Percentiles rank a stretch among this genome's conserved stretches.
Conservation (phyloP, 371 early-diverging fungal species). For the Entomophthora muscae region DNA sequence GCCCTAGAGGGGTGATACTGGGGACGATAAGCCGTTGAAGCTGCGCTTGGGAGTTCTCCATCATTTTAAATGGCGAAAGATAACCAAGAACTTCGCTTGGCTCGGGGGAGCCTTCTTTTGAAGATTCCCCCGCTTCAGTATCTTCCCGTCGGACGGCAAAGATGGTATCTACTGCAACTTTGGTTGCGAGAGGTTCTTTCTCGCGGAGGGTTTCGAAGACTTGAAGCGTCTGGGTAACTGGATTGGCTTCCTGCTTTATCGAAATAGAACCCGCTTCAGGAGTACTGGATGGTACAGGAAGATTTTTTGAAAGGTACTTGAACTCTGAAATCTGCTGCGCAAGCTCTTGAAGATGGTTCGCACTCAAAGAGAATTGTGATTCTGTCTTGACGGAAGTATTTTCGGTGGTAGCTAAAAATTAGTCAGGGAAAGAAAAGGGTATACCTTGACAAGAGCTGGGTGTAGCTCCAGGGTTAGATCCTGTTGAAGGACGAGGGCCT, state of each 20-base stretch:
- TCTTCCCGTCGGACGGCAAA: background rate
- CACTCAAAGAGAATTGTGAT: background rate
- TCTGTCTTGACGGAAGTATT: background rate
- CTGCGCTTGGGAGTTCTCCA: slow-evolving; percentile 28
- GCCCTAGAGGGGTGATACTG: slow-evolving; percentile 51
- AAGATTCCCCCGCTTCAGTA: background rate
- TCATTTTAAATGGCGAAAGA: slow-evolving; percentile 28
- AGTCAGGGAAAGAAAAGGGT: background rate
- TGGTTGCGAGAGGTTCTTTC: background rate
- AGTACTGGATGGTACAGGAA: background rate
- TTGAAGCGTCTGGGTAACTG: background rate
- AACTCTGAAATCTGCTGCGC: background rate
- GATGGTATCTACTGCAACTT: background rate
- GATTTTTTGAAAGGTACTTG: slow-evolving; percentile 5
- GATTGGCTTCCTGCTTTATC: background rate
- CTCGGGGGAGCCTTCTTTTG: background rate
- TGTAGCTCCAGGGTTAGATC: background rate
- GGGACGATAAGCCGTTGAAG: slow-evolving; percentile 53
- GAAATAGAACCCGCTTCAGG: background rate
- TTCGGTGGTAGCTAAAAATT: background rate
- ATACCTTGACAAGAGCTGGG: background rate
- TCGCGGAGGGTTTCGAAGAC: background rate
- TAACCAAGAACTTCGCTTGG: background rate
- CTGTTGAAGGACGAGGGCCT: background rate
- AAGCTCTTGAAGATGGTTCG: background rate